These are phyloP conservation scores for Penicillium glabrum DNA, from an alignment of 2,329 filamentous ascomycete species.

Conservation along the genomic window DNA sequence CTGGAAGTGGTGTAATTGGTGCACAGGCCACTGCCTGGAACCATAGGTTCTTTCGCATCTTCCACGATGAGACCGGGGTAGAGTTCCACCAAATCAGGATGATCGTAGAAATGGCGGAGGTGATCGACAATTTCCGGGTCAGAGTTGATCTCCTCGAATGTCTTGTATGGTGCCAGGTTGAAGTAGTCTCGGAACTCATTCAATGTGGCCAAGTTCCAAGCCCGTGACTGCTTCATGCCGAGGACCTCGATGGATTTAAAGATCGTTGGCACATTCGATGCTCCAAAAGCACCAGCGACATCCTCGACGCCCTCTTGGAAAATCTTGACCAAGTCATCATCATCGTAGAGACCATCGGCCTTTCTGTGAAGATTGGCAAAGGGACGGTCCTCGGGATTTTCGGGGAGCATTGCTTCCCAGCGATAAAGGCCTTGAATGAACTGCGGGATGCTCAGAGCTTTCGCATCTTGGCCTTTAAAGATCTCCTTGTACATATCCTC, in stretches of 20 bases:
- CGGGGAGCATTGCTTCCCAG: constrained; percentile 43
- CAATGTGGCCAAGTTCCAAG: constrained; percentile 61
- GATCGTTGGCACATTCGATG: constrained; percentile 58
- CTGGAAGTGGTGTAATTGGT: constrained; percentile 48
- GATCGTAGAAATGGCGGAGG: constrained; percentile 50
- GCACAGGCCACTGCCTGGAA: constrained; percentile 50
- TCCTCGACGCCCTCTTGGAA: constrained; percentile 62
- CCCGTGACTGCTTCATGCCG: constrained; percentile 61
- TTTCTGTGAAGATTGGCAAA: constrained; percentile 52
- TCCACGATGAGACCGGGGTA: constrained; percentile 60
- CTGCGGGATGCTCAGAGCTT: constrained; percentile 37
- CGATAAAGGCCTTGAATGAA: constrained; percentile 40
- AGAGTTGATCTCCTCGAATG: constrained; percentile 54
- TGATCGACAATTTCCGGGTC: constrained; percentile 49
- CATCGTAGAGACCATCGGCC: constrained; percentile 54
- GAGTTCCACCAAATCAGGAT: constrained; percentile 56
- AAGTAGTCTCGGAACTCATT: constrained; percentile 58
- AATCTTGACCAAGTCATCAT: constrained; percentile 58
- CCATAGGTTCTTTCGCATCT: constrained; percentile 54
- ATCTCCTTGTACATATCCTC: constrained; percentile 54
- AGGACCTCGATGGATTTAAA: constrained; percentile 63
- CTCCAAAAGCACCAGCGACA: constrained; percentile 60
- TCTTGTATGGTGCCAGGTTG: constrained; percentile 50
- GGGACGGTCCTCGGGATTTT: constrained; percentile 49
- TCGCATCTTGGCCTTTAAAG: constrained; percentile 41